These are phyloP conservation scores for Rhipidocladum racemiflorum DNA, from an alignment of 176 grass and related monocot genomes.

Conservation along the genomic window DNA sequence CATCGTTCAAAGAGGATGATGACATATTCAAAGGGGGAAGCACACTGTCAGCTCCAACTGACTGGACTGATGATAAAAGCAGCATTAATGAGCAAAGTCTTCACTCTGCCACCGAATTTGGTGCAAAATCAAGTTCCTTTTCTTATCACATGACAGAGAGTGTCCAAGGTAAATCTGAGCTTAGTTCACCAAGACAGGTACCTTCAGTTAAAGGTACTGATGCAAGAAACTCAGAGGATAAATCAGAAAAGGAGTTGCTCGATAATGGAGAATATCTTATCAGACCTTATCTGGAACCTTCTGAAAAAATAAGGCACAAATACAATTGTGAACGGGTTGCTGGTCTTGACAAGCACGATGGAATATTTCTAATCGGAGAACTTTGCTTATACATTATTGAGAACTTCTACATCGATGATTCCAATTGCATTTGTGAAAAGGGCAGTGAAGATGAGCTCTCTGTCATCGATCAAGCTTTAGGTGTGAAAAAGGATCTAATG, in stretches of 20 bases:
- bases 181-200: constrained; percentile 63
- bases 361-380: constrained; percentile 98
- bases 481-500: constrained; percentile 90
- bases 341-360: constrained; percentile 93
- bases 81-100: constrained; percentile 88
- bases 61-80: constrained; percentile 87
- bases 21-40: constrained; percentile 66
- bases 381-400: constrained; percentile 95
- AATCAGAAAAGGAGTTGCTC: constrained; percentile 82
- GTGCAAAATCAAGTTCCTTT: constrained; percentile 75
- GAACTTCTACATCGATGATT: constrained; percentile 95
- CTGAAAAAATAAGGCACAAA: constrained; percentile 82
- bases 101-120: constrained; percentile 85
- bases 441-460: constrained; percentile 84
- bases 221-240: constrained; percentile 71
- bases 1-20: constrained; percentile 62
- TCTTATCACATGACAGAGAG: constrained; percentile 76
- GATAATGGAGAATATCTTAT: constrained; percentile 99
- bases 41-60: constrained; percentile 55
- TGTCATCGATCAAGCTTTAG: constrained; percentile 97
- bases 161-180: constrained; percentile 66
- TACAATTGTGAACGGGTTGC: constrained; percentile 97
- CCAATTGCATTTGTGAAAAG: constrained; percentile 94
- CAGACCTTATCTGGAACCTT: constrained; percentile 92
- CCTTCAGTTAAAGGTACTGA: constrained; percentile 66